phyloP scores from a whole-genome alignment of 148 eudicot species.

The Agrostemma githago region DNA sequence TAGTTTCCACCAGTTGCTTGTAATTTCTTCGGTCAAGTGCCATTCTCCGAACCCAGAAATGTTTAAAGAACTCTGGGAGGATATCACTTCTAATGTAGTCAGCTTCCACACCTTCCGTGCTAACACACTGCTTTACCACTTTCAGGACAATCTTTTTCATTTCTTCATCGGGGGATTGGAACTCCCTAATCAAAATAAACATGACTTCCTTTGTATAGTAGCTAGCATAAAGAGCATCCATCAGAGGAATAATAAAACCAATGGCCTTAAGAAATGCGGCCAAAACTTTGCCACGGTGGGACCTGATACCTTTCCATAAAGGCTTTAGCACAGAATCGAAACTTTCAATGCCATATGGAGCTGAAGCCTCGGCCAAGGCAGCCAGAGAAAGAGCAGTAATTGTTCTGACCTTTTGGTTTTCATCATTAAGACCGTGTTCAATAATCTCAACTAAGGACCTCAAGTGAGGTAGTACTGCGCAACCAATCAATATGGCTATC shows the following conservation, averaged over 20 bases:
- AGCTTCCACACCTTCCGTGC: constrained; percentile 96
- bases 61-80: constrained; percentile 84
- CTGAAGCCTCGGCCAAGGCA: constrained; percentile 98
- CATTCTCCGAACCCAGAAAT: constrained; percentile 98
- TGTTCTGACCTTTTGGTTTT: constrained; percentile 95
- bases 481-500: constrained; percentile 91
- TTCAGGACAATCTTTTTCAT: constrained; percentile 97
- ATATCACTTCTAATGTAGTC: constrained; percentile 84
- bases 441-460: constrained; percentile 92
- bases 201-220: constrained; percentile 96
- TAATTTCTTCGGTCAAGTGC: constrained; percentile 94
- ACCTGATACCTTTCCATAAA: constrained; percentile 93
- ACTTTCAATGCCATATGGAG: constrained; percentile 98
- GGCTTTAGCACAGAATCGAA: constrained; percentile 97
- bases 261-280: constrained; percentile 96
- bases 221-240: constrained; percentile 97
- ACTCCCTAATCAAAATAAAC: constrained; percentile 85
- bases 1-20: constrained; percentile 87
- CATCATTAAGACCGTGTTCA: constrained; percentile 94
- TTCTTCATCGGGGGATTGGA: constrained; percentile 98
- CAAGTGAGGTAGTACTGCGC: constrained; percentile 95
- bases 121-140: constrained; percentile 98
- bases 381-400: constrained; percentile 94
- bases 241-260: constrained; percentile 90
- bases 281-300: constrained; percentile 96